Evolutionary conservation across 2,329 filamentous ascomycete species (phyloP), one percentile per base, ranked within the genome.

Genomic region (Ophiostoma pallidulum): DNA sequence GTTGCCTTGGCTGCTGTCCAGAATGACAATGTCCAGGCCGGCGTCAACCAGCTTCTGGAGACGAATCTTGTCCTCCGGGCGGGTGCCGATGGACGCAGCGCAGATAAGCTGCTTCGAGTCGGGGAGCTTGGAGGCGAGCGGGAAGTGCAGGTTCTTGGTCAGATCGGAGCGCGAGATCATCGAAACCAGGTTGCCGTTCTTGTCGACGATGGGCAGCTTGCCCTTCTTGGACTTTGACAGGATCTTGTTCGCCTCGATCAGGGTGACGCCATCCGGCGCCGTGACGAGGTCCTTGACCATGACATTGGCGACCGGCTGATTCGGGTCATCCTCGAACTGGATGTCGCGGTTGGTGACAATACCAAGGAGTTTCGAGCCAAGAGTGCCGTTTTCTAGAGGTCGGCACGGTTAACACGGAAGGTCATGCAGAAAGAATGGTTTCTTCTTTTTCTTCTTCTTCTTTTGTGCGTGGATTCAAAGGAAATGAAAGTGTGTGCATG

Each of bases 211-310:
- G 52, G 90, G 90, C 51, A 96, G 80, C 75, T 96, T 96, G 70
- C 92, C 92, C 78, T 98, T 98, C 80, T 95, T 96, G 53, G 91
- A 97, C 71, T 86, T 82, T 64, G 87, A 85, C 45, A 98, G 81
- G 56, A 97, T 91, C 58, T 81, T 80, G 72, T 98, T 98, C 62
- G 92, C 92, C 69, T 96, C 89, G 56, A 75, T 66, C 32, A 98
- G 78, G 49, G 81, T 87, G 56, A 94, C 86, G 49, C 91, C 91
- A 57, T 83, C 73, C 37, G 78, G 78, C 33, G 89, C 94, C 41
- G 92, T 98, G 62, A 95, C 78, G 26, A 98, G 82, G 58, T 97
- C 88, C 90, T 82, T 96, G 49, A 92, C 87, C 92, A 98, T 98
- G 68, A 97, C 89, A 53, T 83, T 79, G 53, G 86, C 84, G 56